Evolutionary conservation across 345 rosid species (phyloP).

Genomic region (Moringa oleifera): DNA sequence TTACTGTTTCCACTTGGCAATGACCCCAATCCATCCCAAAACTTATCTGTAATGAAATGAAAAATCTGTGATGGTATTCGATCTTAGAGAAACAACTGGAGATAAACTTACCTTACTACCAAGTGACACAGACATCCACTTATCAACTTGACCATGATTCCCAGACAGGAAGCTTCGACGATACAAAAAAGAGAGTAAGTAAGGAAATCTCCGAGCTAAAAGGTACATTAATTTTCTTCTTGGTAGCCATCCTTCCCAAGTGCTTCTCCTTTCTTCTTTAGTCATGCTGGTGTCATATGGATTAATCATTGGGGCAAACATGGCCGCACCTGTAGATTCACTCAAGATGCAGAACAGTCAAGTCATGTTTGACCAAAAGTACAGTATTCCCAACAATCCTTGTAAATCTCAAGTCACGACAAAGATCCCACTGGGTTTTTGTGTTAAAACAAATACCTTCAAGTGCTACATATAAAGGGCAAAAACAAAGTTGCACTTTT

Average conservation of each 20-base stretch:
- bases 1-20: too few species aligned
- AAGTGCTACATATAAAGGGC: background rate
- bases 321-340: conserved; percentile 64
- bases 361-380: background rate
- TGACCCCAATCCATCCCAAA: background rate
- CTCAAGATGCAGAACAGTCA: background rate
- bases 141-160: conserved; percentile 56
- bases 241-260: conserved; percentile 60
- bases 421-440: background rate
- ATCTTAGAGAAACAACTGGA: conserved; percentile 1
- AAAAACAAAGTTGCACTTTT: too few species aligned
- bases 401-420: background rate
- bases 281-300: conserved; percentile 81
- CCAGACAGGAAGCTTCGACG: conserved; percentile 74
- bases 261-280: conserved; percentile 63
- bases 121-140: conserved; percentile 69
- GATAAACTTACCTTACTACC: conserved; percentile 53
- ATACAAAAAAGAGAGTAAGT: conserved; percentile 54
- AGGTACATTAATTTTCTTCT: conserved; percentile 61
- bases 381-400: background rate
- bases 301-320: conserved; percentile 70
- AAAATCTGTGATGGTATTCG: background rate
- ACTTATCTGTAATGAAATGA: background rate
- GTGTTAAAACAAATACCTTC: background rate
- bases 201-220: conserved; percentile 67